Conservation (phyloP, 23 red algal genomes). For the Pyropia yezoensis region DNA sequence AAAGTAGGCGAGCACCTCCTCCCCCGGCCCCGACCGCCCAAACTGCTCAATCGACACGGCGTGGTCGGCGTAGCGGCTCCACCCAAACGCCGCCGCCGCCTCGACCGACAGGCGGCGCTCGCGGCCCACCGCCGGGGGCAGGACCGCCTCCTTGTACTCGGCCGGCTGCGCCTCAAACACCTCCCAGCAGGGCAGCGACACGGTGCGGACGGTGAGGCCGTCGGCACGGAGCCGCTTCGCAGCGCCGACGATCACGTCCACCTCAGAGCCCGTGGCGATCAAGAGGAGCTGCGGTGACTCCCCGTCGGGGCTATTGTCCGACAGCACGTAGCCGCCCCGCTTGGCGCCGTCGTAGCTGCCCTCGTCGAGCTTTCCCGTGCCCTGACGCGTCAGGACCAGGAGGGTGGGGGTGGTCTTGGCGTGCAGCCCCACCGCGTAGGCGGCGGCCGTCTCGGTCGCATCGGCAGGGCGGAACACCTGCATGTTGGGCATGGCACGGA, state of each 20-base stretch:
- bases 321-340: slow-evolving; percentile 83
- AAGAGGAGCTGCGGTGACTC: slow-evolving; percentile 61
- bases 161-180: slow-evolving; percentile 80
- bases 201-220: slow-evolving; percentile 68
- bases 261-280: slow-evolving; percentile 86
- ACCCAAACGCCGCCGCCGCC: slow-evolving; percentile 74
- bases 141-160: slow-evolving; percentile 78
- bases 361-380: slow-evolving; percentile 55
- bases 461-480: slow-evolving; percentile 85
- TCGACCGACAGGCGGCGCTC: slow-evolving; percentile 59
- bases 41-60: slow-evolving; percentile 78
- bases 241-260: slow-evolving; percentile 54
- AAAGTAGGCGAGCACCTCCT: slow-evolving; percentile 69
- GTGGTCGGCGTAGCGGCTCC: slow-evolving; percentile 69
- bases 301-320: slow-evolving; percentile 53
- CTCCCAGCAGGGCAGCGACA: slow-evolving; percentile 89
- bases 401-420: slow-evolving; percentile 39
- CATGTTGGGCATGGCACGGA: slow-evolving; percentile 94
- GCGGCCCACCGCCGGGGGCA: slow-evolving; percentile 54
- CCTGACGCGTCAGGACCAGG: slow-evolving; percentile 79
- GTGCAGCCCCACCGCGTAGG: slow-evolving; percentile 60
- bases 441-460: slow-evolving; percentile 80
- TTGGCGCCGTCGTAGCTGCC: slow-evolving; percentile 63
- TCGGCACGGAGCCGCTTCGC: slow-evolving; percentile 49
- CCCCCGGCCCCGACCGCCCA: slow-evolving; percentile 84